A percentile compares a stretch with the other conserved stretches of the same genome.
Evolutionary conservation across 225 moss, liverwort and hornwort genomes (phyloP).

Genomic region (Rhytidiadelphus loreus): DNA sequence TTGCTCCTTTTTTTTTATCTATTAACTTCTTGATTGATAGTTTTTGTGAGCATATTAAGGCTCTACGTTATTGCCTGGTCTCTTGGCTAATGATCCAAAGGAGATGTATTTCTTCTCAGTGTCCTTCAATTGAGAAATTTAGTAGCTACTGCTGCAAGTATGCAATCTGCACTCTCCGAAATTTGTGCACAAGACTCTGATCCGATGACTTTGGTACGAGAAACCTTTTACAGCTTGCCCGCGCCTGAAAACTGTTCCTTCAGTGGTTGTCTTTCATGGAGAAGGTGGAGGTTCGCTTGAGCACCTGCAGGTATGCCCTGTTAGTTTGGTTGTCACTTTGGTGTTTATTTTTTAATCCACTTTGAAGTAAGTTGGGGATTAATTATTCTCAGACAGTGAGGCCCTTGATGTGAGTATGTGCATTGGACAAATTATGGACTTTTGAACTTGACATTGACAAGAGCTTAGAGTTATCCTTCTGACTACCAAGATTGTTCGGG

Average conservation of each 20-base stretch:
- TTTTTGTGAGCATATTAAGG: neutral
- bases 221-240: constrained; percentile 56
- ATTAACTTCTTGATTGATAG: neutral
- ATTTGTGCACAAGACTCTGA: neutral
- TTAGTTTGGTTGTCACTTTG: neutral
- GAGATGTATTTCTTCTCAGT: neutral
- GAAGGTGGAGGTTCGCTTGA: constrained; percentile 76
- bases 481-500: neutral
- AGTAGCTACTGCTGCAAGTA: neutral
- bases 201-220: neutral
- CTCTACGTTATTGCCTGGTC: neutral
- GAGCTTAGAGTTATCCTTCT: neutral
- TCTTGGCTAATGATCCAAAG: neutral
- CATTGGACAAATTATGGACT: neutral
- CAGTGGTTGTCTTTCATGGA: constrained; percentile 84
- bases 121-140: neutral
- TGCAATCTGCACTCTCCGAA: neutral
- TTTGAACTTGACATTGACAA: neutral
- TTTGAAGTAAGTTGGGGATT: neutral
- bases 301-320: constrained; percentile 40
- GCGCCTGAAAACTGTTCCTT: constrained; percentile 41
- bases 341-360: neutral
- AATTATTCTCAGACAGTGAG: neutral
- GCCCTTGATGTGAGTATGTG: neutral
- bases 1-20: neutral